Evolutionary conservation across 257 asterid species (phyloP).

Genomic region (Coffea eugenioides): DNA sequence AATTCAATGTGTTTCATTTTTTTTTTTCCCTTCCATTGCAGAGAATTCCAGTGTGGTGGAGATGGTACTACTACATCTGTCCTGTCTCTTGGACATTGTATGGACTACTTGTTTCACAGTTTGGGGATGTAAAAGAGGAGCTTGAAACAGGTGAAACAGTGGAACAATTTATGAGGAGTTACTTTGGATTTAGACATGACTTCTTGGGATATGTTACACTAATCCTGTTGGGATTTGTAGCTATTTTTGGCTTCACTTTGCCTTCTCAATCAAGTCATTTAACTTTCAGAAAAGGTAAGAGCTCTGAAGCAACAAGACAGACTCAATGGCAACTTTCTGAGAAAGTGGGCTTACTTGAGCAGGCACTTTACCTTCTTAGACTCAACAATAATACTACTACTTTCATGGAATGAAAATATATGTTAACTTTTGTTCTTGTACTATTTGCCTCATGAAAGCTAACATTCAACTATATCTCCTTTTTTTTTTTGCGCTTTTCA

Average conservation of each 20-base stretch:
- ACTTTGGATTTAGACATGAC: conserved; percentile 54
- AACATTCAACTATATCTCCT: too few relatives aligned
- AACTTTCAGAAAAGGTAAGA: conserved; percentile 67
- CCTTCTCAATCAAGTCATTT: conserved; percentile 55
- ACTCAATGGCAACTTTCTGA: too few relatives aligned
- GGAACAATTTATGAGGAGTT: conserved; percentile 45
- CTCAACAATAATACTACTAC: too few relatives aligned
- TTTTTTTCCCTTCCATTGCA: neutral
- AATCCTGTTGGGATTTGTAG: conserved; percentile 40
- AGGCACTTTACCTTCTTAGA: too few relatives aligned
- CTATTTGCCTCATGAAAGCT: too few relatives aligned
- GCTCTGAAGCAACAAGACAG: too few relatives aligned
- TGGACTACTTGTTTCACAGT: conserved; percentile 22
- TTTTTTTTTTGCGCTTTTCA: too few relatives aligned
- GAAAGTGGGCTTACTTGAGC: too few relatives aligned
- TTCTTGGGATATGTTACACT: conserved; percentile 58
- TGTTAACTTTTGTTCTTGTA: too few relatives aligned
- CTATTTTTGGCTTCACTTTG: conserved; percentile 57
- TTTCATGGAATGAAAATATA: too few relatives aligned
- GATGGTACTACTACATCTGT: conserved; percentile 19
- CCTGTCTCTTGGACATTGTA: conserved; percentile 22
- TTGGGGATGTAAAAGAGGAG: conserved; percentile 14
- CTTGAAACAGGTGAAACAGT: conserved; percentile 44
- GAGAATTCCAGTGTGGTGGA: conserved; percentile 29
- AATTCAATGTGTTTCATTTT: neutral